Evolutionary conservation across 345 rosid genomes (phyloP), one percentile per base, ranked within the genome.

Genomic region (Salix suchowensis): DNA sequence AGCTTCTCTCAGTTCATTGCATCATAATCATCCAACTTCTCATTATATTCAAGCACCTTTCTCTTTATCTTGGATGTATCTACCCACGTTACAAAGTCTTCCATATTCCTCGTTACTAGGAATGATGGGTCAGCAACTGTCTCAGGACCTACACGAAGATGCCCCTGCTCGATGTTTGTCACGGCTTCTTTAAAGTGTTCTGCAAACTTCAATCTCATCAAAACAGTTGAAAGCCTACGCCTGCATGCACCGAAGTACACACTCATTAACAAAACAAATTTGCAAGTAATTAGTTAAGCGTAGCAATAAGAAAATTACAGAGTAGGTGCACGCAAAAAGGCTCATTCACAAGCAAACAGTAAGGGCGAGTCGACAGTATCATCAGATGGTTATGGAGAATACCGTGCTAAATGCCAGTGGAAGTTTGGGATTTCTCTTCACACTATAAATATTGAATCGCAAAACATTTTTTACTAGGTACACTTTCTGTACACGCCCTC

Each of bases 71-170:
- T 93, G 15, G 98, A 95, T 58, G 96, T 86, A 84, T 95, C 98
- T 37, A 91, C 98, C 97, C 97, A 95, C 3, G 98, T 95, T 68
- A 91, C 85, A 26, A 91, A 93, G 85, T 95, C 98, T 79, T 95
- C 97, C 93, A 90, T 91, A 76, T 91, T 95, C 84, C 98, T 82
- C 1, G 98, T 93, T 28, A 95, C 98, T 4, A 93, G 88, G 83
- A 88, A 95, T 58, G 98, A 93, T 3, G 98, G 97, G 81, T 95
- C 98, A 8, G 91, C 90, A 36, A 95, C 80, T 0, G 93, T 91
- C 60, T 95, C 97, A 0, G 96, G 97, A 65, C 98, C 97, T n/a
- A 91, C 97, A 72, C 97, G 90, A 76, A 95, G 75, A 77, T 95
- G 97, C 52, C 96, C 97, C 82, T 95, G 98, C 86, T 93, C 94